Percentiles rank a stretch among this genome's conserved stretches.
phyloP scores from a whole-genome alignment of 1,284 basidiomycete genomes.

The Pyrrhoderma noxium region DNA sequence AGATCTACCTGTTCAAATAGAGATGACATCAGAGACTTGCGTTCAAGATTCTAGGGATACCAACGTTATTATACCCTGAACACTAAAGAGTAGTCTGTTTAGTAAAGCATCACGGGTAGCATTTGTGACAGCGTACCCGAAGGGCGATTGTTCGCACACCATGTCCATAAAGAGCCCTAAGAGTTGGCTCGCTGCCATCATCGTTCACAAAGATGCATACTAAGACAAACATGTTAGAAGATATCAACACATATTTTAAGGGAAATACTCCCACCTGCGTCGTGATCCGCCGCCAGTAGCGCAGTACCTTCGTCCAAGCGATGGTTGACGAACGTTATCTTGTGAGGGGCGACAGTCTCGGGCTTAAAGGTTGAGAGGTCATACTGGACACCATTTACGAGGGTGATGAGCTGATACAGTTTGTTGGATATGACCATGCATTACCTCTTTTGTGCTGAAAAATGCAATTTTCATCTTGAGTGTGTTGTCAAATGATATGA shows the following conservation, averaged over 20 bases:
- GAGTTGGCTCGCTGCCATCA: conserved; percentile 16
- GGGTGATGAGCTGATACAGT: not conserved
- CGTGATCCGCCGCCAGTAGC: conserved; percentile 20
- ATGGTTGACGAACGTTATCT: conserved; percentile 20
- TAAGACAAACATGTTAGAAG: too few relatives aligned
- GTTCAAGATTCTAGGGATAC: not conserved
- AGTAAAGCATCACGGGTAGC: too few relatives aligned
- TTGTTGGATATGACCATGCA: not conserved
- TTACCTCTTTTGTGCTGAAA: not conserved
- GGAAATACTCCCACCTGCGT: conserved; percentile 14
- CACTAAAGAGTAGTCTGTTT: conserved; percentile 13
- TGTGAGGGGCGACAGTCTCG: conserved; percentile 12
- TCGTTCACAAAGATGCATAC: conserved; percentile 26
- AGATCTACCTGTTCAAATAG: conserved; percentile 19
- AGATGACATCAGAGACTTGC: not conserved
- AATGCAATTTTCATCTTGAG: conserved; percentile 52
- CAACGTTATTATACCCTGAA: conserved; percentile 23
- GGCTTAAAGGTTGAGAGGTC: conserved; percentile 18
- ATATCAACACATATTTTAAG: too few relatives aligned
- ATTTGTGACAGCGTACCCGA: conserved; percentile 16
- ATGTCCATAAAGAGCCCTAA: conserved; percentile 18
- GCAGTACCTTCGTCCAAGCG: conserved; percentile 18
- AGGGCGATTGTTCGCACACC: conserved; percentile 22
- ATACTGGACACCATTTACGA: conserved; percentile 11
- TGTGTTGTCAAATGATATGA: conserved; percentile 45